phyloP scores from a whole-genome alignment of 331 rosid species.

The Pyrus hybrid region DNA sequence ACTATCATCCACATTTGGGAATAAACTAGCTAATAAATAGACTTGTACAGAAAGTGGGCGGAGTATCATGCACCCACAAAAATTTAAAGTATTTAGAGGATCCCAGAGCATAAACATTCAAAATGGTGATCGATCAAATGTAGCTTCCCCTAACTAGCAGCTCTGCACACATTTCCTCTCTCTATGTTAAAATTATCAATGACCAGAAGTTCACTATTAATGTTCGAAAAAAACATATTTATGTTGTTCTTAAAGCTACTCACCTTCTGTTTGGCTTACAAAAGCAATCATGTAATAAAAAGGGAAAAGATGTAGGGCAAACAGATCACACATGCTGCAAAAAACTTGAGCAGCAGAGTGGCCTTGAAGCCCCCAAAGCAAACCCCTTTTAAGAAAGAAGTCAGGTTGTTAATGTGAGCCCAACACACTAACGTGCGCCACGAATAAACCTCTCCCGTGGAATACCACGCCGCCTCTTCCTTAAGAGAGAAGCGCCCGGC shows the following conservation, averaged over 20 bases:
- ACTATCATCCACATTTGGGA: not conserved
- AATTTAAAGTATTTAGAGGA: not conserved
- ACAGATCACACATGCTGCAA: conserved; percentile 41
- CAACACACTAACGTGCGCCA: no score
- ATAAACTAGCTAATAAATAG: not conserved
- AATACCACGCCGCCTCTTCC: not conserved
- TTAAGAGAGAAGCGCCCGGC: conserved; percentile 75
- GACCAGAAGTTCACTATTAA: not conserved
- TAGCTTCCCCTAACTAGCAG: not conserved
- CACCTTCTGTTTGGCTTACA: not conserved
- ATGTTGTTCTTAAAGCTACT: not conserved
- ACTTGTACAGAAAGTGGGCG: not conserved
- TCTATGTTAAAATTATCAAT: no score
- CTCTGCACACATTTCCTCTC: not conserved
- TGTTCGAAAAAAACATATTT: not conserved
- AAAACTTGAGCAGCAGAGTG: conserved; percentile 32
- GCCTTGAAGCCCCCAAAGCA: conserved; percentile 36
- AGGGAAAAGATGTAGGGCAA: conserved; percentile 35
- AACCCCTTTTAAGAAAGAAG: no score
- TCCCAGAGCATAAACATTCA: not conserved
- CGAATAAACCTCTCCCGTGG: no score
- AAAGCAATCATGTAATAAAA: not conserved
- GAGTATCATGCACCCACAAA: not conserved
- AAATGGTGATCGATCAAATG: not conserved
- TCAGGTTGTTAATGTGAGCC: no score